Base-by-base conservation (phyloP, 2,329 filamentous ascomycete genomes). In the Diplodia scrobiculata region DNA sequence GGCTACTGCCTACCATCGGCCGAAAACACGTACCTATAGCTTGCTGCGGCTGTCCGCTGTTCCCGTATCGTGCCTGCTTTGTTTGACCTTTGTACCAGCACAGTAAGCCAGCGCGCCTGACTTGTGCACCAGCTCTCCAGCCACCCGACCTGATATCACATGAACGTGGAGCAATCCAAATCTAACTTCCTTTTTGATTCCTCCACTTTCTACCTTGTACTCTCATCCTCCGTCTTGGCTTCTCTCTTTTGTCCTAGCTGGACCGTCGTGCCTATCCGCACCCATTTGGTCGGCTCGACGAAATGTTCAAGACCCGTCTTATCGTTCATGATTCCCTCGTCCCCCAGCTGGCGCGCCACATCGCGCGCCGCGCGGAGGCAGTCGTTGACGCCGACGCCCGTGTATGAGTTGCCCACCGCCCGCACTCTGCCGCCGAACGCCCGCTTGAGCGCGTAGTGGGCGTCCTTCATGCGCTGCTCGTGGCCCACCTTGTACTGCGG, bases 401-500 rank as follows among this genome's bases (percentile, higher is more conserved):
- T 77, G 69, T 80, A 80, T 72, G 80, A 82, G 64, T 75, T 81
- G 0, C 81, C 81, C 0, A 80, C 81, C 9, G 95, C 87, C 67
- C 87, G 84, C 32, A 96, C 79, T 13, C 84, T 81, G 14, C 89
- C 87, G 9, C 82, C 75, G 74, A 88, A 96, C 5, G 80, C 78
- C 3, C 79, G 68, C 36, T 78, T 73, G 5, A 91, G 81, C 63
- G 88, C 81, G 2, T 77, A 72, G 71, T 88, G 83, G 0, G 88
- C 84, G 1, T 76, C 74, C 25, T 77, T 78, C 80, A 96, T 86
- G 67, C 85, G 83, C 9, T 80, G 76, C 29, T 85, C 78, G 77
- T 98, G 94, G 41, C 92, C 92, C 1, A 97, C 88, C 0, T 84
- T 85, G 76, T 96, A 96, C 79, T 99, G 95, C 11, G 95, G 94